A percentile compares a stretch with the other conserved stretches of the same genome.
Conservation (phyloP, 352 stramenopile genomes). For the Pythium dissotocum region DNA sequence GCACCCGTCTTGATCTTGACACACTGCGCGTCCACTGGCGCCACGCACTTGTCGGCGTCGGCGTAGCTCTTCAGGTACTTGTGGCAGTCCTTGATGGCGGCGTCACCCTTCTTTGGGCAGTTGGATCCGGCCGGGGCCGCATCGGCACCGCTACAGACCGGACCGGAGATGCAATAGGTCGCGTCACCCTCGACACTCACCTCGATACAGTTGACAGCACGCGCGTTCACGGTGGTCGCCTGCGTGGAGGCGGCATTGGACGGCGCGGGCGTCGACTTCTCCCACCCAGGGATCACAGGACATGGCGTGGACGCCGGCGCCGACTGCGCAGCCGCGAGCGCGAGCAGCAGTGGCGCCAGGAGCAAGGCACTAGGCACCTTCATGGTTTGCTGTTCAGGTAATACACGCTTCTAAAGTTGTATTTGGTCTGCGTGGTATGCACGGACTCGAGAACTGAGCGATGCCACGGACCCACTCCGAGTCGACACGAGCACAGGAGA, state of each 20-base stretch:
- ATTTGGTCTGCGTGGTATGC: not conserved
- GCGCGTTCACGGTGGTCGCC: not conserved
- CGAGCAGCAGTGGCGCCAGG: constrained; percentile 7
- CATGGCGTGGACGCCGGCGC: constrained; percentile 6
- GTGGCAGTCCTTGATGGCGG: constrained; percentile 58
- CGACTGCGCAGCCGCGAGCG: not conserved
- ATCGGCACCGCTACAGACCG: constrained; percentile 61
- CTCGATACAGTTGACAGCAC: constrained; percentile 41
- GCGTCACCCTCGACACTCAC: constrained; percentile 71
- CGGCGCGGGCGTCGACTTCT: constrained; percentile 6
- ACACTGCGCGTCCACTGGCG: constrained; percentile 51
- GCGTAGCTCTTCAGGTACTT: constrained; percentile 57
- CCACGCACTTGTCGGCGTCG: constrained; percentile 48
- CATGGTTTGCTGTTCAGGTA: not conserved
- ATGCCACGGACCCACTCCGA: too few relatives aligned
- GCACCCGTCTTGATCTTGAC: constrained; percentile 70
- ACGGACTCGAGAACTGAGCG: not conserved
- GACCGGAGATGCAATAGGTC: constrained; percentile 69
- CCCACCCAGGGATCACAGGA: constrained; percentile 12
- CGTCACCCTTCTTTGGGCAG: constrained; percentile 62
- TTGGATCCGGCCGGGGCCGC: constrained; percentile 36
- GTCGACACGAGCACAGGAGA: not conserved
- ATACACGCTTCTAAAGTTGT: not conserved
- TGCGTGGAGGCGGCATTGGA: not conserved
- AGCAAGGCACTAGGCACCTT: constrained; percentile 11